Evolutionary conservation across 768 basidiomycete species (phyloP).

Genomic region (Suillus subaureus): DNA sequence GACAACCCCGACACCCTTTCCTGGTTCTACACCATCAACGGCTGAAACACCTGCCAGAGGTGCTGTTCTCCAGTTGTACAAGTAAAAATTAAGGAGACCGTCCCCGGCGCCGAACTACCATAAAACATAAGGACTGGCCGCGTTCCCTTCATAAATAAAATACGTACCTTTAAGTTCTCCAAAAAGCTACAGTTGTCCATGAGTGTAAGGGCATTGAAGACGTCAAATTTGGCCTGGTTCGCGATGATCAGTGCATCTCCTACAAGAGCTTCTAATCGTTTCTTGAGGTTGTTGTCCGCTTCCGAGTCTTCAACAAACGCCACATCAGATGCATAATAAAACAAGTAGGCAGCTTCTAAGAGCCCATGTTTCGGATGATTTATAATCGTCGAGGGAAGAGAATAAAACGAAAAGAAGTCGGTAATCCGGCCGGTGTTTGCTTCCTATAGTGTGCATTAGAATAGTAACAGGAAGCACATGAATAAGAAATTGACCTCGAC

Average conservation of each 20-base stretch:
- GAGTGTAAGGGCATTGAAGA: slow-evolving; percentile 91
- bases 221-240: slow-evolving; percentile 87
- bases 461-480: neutral
- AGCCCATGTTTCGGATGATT: slow-evolving; percentile 66
- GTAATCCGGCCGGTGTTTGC: slow-evolving; percentile 82
- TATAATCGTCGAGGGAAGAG: slow-evolving; percentile 92
- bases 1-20: slow-evolving; percentile 86
- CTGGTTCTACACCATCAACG: slow-evolving; percentile 54
- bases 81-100: slow-evolving; percentile 87
- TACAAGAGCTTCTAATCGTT: slow-evolving; percentile 70
- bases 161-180: slow-evolving; percentile 75
- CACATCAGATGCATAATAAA: slow-evolving; percentile 87
- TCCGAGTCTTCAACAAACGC: slow-evolving; percentile 67
- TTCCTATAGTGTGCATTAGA: slow-evolving; percentile 52
- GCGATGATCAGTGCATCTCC: slow-evolving; percentile 83
- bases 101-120: slow-evolving; percentile 89
- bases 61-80: slow-evolving; percentile 94
- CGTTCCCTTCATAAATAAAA: neutral
- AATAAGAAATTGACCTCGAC: slow-evolving; percentile 67
- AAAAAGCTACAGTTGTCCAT: slow-evolving; percentile 92
- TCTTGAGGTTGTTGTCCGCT: slow-evolving; percentile 62
- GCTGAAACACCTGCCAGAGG: slow-evolving; percentile 71
- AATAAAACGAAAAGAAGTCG: slow-evolving; percentile 97
- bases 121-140: neutral
- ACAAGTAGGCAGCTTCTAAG: slow-evolving; percentile 93